Conservation (phyloP, 2,329 filamentous ascomycete species). For the Zopfia rhizophila region DNA sequence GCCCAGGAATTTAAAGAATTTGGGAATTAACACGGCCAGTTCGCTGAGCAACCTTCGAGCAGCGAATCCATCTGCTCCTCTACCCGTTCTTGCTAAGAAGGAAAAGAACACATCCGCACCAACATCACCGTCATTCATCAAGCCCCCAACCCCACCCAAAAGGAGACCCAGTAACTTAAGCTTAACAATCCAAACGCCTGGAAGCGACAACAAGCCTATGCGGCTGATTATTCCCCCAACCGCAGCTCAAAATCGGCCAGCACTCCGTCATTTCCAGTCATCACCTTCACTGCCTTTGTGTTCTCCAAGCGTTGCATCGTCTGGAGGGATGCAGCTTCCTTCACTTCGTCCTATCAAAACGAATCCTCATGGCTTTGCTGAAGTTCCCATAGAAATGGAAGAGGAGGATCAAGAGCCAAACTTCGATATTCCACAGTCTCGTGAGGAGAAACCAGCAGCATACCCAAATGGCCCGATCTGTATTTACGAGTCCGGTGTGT, state of each 20-base stretch:
- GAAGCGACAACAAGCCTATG: conserved; percentile 67
- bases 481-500: conserved; percentile 82
- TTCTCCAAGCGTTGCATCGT: conserved; percentile 61
- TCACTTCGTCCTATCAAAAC: conserved; percentile 46
- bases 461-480: conserved; percentile 85
- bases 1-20: conserved; percentile 83
- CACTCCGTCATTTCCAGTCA: conserved; percentile 69
- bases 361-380: conserved; percentile 53
- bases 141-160: conserved; percentile 75
- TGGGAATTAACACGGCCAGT: conserved; percentile 76
- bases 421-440: conserved; percentile 67
- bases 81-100: conserved; percentile 60
- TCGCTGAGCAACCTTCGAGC: conserved; percentile 57
- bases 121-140: conserved; percentile 80
- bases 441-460: conserved; percentile 77
- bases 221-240: conserved; percentile 69
- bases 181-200: conserved; percentile 74
- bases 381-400: conserved; percentile 77
- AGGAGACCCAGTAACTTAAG: conserved; percentile 82
- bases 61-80: conserved; percentile 62
- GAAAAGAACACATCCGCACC: conserved; percentile 67
- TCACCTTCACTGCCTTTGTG: conserved; percentile 68
- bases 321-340: conserved; percentile 63
- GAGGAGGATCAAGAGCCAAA: conserved; percentile 65
- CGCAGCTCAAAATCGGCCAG: conserved; percentile 61